Conservation (phyloP, 495 filamentous ascomycete species). For the Astrothelium subdiscretum region DNA sequence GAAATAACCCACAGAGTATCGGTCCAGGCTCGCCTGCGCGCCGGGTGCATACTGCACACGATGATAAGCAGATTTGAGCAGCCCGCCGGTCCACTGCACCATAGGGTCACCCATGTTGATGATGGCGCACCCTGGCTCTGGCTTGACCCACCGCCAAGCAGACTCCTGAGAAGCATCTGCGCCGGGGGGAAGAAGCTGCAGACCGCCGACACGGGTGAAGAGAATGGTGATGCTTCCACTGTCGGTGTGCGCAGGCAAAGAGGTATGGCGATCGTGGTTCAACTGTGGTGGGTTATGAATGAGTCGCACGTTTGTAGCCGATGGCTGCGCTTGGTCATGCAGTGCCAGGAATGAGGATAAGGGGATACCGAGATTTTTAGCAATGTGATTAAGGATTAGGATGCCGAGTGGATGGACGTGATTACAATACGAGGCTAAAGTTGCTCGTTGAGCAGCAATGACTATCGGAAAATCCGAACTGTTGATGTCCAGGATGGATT, state of each 20-base stretch:
- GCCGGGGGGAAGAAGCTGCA: constrained; percentile 41
- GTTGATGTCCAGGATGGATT: not conserved
- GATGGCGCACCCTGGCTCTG: constrained; percentile 45
- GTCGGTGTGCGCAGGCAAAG: constrained; percentile 8
- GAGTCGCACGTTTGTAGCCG: not conserved
- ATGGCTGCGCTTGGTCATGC: not conserved
- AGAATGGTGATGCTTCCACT: constrained; percentile 40
- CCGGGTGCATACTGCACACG: constrained; percentile 50
- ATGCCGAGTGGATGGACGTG: not conserved
- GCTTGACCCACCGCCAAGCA: constrained; percentile 47
- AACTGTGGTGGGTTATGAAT: not conserved
- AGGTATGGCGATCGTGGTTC: not conserved
- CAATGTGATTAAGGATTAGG: not conserved
- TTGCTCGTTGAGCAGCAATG: not conserved
- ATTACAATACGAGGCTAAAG: no score
- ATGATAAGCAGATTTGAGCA: constrained; percentile 50
- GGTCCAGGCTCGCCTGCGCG: constrained; percentile 29
- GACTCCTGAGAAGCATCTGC: not conserved
- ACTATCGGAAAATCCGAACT: not conserved
- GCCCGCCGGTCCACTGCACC: constrained; percentile 48
- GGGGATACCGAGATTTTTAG: not conserved
- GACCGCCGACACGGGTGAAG: constrained; percentile 45
- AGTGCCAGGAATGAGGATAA: not conserved
- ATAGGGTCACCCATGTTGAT: constrained; percentile 57
- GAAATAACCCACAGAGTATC: no score